These are phyloP conservation scores for Grifola frondosa DNA, from an alignment of 1,284 basidiomycete species.

Conservation along the genomic window DNA sequence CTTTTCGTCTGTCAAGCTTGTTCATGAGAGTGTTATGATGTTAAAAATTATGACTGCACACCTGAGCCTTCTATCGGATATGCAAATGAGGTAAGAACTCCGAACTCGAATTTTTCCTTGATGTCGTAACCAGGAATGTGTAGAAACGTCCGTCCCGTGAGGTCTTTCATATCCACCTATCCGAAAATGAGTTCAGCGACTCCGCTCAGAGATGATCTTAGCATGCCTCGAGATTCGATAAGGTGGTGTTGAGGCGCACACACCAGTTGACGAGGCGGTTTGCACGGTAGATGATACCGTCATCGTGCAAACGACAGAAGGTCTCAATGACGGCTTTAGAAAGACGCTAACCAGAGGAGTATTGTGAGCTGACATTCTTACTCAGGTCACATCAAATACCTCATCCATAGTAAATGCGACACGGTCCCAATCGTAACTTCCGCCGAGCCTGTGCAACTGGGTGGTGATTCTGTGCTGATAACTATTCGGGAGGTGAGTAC, in stretches of 20 bases:
- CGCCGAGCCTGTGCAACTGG: constrained; percentile 89
- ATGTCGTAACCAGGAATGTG: constrained; percentile 92
- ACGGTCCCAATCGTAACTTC: constrained; percentile 92
- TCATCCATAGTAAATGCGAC: constrained; percentile 97
- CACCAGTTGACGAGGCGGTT: constrained; percentile 99
- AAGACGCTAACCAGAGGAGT: constrained; percentile 48
- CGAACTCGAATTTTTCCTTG: constrained; percentile 97
- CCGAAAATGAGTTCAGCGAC: background rate
- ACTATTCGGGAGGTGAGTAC: constrained; percentile 37
- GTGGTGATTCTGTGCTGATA: constrained; percentile 91
- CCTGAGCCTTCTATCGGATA: constrained; percentile 87
- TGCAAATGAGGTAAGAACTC: constrained; percentile 93
- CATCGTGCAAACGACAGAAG: constrained; percentile 91
- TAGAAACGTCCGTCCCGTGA: constrained; percentile 87
- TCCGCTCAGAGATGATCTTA: background rate
- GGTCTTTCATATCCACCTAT: constrained; percentile 91
- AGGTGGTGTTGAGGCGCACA: constrained; percentile 91
- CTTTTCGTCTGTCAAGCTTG: constrained; percentile 66
- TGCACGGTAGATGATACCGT: constrained; percentile 93
- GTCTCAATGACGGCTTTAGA: constrained; percentile 90
- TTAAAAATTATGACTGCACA: constrained; percentile 1
- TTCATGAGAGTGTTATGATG: background rate
- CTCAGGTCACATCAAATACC: constrained; percentile 39
- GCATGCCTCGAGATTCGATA: constrained; percentile 92
- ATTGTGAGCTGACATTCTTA: background rate